These are phyloP conservation scores for Venturia oleaginea DNA, from an alignment of 2,329 filamentous ascomycete species.

Conservation along the genomic window DNA sequence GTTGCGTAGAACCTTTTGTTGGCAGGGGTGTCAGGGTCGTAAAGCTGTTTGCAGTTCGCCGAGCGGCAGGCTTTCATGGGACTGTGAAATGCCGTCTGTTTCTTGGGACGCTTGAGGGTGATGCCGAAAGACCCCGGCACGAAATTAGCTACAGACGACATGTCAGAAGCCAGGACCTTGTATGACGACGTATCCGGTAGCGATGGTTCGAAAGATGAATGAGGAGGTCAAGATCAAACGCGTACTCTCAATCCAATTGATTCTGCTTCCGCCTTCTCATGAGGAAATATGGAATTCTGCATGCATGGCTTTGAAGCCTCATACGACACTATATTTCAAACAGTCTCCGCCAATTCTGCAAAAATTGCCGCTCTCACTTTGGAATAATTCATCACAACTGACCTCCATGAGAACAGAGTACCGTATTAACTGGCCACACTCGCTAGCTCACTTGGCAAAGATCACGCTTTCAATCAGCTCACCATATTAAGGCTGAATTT, in stretches of 20 bases:
- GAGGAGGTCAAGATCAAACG: background rate
- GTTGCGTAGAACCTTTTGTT: constrained; percentile 3
- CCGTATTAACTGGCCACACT: no score
- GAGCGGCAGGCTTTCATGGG: background rate
- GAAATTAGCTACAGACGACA: constrained; percentile 4
- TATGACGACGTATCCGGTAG: background rate
- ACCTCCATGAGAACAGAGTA: background rate
- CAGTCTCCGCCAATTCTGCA: background rate
- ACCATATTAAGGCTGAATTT: no score
- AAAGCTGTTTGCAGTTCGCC: background rate
- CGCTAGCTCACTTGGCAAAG: no score
- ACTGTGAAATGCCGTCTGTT: background rate
- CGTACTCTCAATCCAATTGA: background rate
- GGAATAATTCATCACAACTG: background rate
- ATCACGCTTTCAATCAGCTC: no score
- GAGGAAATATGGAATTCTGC: background rate
- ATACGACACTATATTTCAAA: background rate
- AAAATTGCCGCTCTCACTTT: background rate
- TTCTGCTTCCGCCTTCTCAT: background rate
- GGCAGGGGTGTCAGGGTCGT: background rate
- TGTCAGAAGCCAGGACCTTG: background rate
- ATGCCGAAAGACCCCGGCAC: background rate
- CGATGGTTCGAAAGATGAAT: background rate
- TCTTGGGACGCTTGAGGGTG: background rate
- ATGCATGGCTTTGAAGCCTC: background rate